These are phyloP conservation scores for Mycena floridula DNA, from an alignment of 768 basidiomycete species.

Conservation along the genomic window DNA sequence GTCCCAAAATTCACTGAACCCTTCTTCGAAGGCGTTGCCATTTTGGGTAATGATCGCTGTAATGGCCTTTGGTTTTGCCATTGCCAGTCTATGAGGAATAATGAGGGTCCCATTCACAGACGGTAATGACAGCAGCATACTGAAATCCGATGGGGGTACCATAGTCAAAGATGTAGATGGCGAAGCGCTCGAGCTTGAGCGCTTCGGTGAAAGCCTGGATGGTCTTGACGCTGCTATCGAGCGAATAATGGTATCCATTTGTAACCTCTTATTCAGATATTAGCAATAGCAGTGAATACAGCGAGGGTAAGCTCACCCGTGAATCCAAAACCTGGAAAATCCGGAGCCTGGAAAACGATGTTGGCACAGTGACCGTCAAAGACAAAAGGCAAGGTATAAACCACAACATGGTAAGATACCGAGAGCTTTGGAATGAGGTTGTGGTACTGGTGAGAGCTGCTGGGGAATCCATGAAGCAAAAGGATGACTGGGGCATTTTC, in stretches of 20 bases:
- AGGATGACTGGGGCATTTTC: conserved; percentile 31
- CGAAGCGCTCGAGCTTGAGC: conserved; percentile 30
- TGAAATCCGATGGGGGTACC: conserved; percentile 30
- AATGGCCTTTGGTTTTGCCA: conserved; percentile 33
- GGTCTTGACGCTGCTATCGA: conserved; percentile 32
- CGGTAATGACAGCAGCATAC: conserved; percentile 10
- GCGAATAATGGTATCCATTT: conserved; percentile 35
- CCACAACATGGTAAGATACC: conserved; percentile 32
- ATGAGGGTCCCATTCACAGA: background rate
- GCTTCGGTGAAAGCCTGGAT: conserved; percentile 34
- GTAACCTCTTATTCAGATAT: background rate
- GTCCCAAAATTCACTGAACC: conserved; percentile 36
- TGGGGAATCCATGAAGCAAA: conserved; percentile 47
- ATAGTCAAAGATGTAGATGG: conserved; percentile 45
- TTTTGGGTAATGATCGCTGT: conserved; percentile 42
- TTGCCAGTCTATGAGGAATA: conserved; percentile 24
- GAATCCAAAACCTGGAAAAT: conserved; percentile 46
- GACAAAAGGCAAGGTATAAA: conserved; percentile 5
- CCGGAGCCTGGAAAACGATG: conserved; percentile 33
- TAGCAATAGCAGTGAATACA: background rate
- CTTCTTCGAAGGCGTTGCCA: conserved; percentile 43
- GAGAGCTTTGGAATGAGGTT: conserved; percentile 39
- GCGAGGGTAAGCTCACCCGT: conserved; percentile 18
- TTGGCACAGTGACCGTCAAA: background rate
- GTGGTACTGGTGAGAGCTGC: conserved; percentile 43